Conservation (phyloP, 495 filamentous ascomycete genomes). For the Daldinia bambusicola region DNA sequence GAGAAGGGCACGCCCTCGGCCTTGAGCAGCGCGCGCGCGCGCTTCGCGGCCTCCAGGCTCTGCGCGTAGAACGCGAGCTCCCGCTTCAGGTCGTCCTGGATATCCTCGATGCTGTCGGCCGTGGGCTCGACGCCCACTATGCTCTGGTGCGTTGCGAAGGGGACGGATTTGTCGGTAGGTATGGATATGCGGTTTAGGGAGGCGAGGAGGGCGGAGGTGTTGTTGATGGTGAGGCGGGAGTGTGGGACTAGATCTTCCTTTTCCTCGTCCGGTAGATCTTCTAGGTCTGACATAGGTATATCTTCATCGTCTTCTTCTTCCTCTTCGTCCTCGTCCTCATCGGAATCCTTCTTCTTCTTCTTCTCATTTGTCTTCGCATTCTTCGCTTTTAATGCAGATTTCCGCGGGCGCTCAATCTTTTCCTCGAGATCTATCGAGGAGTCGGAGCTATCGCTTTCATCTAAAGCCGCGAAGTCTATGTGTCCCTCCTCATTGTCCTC, state of each 20-base stretch:
- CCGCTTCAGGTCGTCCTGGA: slow-evolving; percentile 87
- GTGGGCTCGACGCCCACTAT: slow-evolving; percentile 60
- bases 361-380: slow-evolving; percentile 57
- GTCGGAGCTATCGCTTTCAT: slow-evolving; percentile 49
- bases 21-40: slow-evolving; percentile 76
- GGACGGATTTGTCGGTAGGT: slow-evolving; percentile 61
- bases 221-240: slow-evolving; percentile 97
- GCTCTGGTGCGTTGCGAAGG: slow-evolving; percentile 66
- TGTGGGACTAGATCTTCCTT: slow-evolving; percentile 86
- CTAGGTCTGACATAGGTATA: slow-evolving; percentile 85
- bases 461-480: slow-evolving; percentile 43
- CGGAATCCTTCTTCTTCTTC: slow-evolving; percentile 46
- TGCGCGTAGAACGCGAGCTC: slow-evolving; percentile 96
- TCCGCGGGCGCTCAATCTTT: slow-evolving; percentile 49
- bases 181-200: slow-evolving; percentile 80
- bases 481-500: slow-evolving; percentile 27
- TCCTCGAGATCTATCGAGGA: slow-evolving; percentile 52
- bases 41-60: slow-evolving; percentile 78
- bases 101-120: slow-evolving; percentile 68
- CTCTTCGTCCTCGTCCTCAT: slow-evolving; percentile 54
- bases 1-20: slow-evolving; percentile 86
- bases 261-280: slow-evolving; percentile 79
- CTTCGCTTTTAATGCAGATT: slow-evolving; percentile 41
- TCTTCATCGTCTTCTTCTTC: slow-evolving; percentile 67
- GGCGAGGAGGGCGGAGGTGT: slow-evolving; percentile 82